Conservation (phyloP, 140 eudicot genomes). For the Anethum foeniculum region DNA sequence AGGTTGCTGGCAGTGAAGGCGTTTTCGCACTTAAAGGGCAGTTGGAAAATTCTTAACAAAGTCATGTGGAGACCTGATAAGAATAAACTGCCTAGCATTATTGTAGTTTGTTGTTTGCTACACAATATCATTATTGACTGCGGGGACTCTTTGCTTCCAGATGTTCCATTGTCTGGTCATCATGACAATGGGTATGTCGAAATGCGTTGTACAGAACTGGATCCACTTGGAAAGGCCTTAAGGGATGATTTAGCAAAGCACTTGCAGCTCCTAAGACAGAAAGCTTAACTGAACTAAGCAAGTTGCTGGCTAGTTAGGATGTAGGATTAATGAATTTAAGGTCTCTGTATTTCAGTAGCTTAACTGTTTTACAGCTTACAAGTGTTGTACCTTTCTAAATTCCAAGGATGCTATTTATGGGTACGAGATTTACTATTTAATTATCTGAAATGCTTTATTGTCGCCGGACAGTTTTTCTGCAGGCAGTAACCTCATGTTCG, state of each 20-base stretch:
- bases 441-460: too few species aligned
- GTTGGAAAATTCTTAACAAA: slow-evolving; percentile 95
- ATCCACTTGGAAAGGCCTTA: slow-evolving; percentile 49
- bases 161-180: slow-evolving; percentile 52
- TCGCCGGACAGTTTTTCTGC: too few species aligned
- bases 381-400: too few species aligned
- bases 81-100: slow-evolving; percentile 81
- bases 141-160: slow-evolving; percentile 52
- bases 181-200: slow-evolving; percentile 66
- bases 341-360: too few species aligned
- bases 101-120: slow-evolving; percentile 81
- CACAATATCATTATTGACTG: slow-evolving; percentile 91
- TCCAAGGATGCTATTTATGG: too few species aligned
- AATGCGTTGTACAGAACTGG: slow-evolving; percentile 55
- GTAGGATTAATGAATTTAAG: too few species aligned
- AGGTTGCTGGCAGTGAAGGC: slow-evolving; percentile 57
- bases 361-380: too few species aligned
- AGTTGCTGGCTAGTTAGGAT: background rate
- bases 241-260: slow-evolving; percentile 51
- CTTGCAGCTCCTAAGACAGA: slow-evolving; percentile 31
- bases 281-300: slow-evolving; percentile 5
- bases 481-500: too few species aligned
- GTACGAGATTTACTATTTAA: too few species aligned
- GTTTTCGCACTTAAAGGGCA: slow-evolving; percentile 71
- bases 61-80: slow-evolving; percentile 99